Evolutionary conservation across 306 rosid species (phyloP), one percentile per base, ranked within the genome.

Genomic region (Quercus robur): DNA sequence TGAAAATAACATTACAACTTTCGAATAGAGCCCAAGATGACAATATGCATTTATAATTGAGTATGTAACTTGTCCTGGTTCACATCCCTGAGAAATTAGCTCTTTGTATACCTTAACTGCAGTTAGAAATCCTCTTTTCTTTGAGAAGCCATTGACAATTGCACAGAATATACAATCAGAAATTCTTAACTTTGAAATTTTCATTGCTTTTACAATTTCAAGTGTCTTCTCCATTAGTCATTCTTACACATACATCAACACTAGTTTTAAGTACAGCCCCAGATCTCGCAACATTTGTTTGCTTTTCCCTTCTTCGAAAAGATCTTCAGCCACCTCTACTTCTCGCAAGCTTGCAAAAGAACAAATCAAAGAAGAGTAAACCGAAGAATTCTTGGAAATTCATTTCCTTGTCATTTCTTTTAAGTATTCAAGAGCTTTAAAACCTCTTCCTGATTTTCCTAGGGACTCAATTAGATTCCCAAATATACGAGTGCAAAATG

Each of bases 31-130:
- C 15, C 94, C 91, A 0, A 90, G 83, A 17, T 89, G 89, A 58
- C 86, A 83, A 70, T 90, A 92, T 1, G 89, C 93, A 23, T 90
- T 88, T 83, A 90, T 73, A 10, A 83, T 79, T 1, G 97, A 93
- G 38, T 87, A 90, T 4, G 93, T 89, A 75, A 92, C 95, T 74
- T 92, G 95, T 67, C 95, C 97, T 0, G 94, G 86, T 56, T 90
- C 89, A 56, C 89, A 88, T 2, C 94, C 94, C 38, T 86, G 52
- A 2, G 35, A 57, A 70, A 85, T 23, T 58, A 92, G 79, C 58
- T 80, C 51, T 79, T 92, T 86, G 12, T 41, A 92, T 69, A 79
- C 91, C 7, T 31, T 74, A 54, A 76, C 77, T 0, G 93, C 88
- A 18, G 89, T 80, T 11, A 23, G 25, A 76, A 86, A 86, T 15